Base-by-base conservation (phyloP, 2,329 filamentous ascomycete genomes). In the Monilinia laxa region DNA sequence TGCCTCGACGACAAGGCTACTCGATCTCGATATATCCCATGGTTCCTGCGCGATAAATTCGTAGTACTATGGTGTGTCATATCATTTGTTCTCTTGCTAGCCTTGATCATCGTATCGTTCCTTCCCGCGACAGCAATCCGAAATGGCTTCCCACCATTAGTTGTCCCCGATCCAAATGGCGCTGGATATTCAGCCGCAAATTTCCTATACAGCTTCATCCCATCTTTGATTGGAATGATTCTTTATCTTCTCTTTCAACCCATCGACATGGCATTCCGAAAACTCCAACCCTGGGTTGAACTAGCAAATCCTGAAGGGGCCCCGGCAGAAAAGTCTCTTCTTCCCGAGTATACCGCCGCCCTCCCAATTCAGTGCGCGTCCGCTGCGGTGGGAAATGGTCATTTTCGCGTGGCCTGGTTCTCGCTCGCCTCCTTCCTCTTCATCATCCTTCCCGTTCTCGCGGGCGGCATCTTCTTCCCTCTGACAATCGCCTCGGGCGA, bases 161-260 rank as follows among this genome's bases (percentile, higher is more conserved):
- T 97, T 0, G 79, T 82, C 12, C 87, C 89, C 0, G 80, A 81
- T 3, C 86, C 91, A 1, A 80, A 84, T 4, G 73, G 78, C 0
- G 81, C 81, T 35, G 91, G 90, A 23, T 97, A 96, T 78, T 96
- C 92, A 1, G 82, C 91, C 0, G 91, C 92, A 60, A 92, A 97
- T 78, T 97, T 97, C 79, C 80, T 97, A 62, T 97, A 93, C 80
- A 87, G 85, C 68, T 92, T 93, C 77, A 66, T 93, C 28, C 90
- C 91, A 0, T 85, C 88, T 3, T 72, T 90, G 0, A 75, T 93
- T 38, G 91, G 88, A 5, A 85, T 88, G 73, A 71, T 90, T 20
- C 79, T 91, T 59, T 90, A 89, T 75, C 82, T 92, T 56, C 76
- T 84, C 62, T 88, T 91, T 76, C 85, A 90, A 69, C 83, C 85